A percentile compares a stretch with the other conserved stretches of the same genome.
These are phyloP conservation scores for Termitomyces sp. DNA, from an alignment of 768 basidiomycete genomes.

Conservation along the genomic window DNA sequence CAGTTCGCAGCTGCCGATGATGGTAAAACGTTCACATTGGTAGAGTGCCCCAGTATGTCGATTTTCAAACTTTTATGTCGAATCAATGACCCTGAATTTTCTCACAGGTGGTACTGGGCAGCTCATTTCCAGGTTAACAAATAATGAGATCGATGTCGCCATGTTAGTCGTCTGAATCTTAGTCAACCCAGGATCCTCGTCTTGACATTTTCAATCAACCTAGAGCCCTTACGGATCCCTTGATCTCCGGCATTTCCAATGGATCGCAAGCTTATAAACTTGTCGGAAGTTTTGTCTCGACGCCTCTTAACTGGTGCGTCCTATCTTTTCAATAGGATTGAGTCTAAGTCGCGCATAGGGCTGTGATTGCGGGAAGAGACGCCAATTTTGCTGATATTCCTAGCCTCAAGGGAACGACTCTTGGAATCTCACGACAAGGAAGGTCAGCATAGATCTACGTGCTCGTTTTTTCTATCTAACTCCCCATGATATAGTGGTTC, in stretches of 20 bases:
- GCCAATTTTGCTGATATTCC: slow-evolving; percentile 63
- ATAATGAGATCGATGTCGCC: slow-evolving; percentile 76
- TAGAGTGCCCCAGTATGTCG: slow-evolving; percentile 80
- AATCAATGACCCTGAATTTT: background rate
- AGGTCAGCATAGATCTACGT: slow-evolving; percentile 40
- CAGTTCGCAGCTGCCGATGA: slow-evolving; percentile 72
- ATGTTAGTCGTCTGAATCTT: slow-evolving; percentile 45
- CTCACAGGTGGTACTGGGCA: slow-evolving; percentile 80
- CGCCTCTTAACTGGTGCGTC: slow-evolving; percentile 78
- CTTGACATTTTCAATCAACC: background rate
- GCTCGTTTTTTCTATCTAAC: background rate
- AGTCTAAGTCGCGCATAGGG: slow-evolving; percentile 43
- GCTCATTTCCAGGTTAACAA: slow-evolving; percentile 66
- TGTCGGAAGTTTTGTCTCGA: slow-evolving; percentile 86
- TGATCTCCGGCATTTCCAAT: slow-evolving; percentile 91
- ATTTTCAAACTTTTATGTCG: background rate
- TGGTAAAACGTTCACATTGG: slow-evolving; percentile 69
- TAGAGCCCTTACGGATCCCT: slow-evolving; percentile 84
- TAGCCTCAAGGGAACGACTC: slow-evolving; percentile 73
- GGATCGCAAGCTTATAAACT: slow-evolving; percentile 86
- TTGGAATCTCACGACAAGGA: slow-evolving; percentile 87
- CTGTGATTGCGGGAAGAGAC: slow-evolving; percentile 82
- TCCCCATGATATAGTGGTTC: slow-evolving; percentile 50
- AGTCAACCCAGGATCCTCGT: background rate
- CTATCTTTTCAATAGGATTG: background rate